These are phyloP conservation scores for Cladosporium sp. DNA, from an alignment of 2,329 filamentous ascomycete species.

Conservation along the genomic window DNA sequence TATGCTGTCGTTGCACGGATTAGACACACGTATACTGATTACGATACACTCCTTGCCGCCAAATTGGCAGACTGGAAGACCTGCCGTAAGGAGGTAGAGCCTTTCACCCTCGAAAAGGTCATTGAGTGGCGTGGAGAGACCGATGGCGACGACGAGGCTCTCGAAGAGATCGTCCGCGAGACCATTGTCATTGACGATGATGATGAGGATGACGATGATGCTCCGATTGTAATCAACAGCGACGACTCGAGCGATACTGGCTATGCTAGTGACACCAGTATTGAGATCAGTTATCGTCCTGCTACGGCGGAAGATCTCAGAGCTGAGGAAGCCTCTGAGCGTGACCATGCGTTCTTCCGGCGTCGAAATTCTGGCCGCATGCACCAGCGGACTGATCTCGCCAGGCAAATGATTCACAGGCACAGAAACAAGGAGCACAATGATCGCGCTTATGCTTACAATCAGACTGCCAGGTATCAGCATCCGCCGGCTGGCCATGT, in stretches of 20 bases:
- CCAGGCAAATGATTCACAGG: slow-evolving; percentile 23
- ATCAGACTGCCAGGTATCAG: background rate
- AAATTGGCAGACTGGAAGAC: slow-evolving; percentile 51
- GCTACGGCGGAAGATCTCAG: slow-evolving; percentile 31
- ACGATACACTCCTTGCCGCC: slow-evolving; percentile 58
- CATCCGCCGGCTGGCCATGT: background rate
- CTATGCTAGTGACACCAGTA: slow-evolving; percentile 31
- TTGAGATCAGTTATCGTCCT: slow-evolving; percentile 33
- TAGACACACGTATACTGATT: slow-evolving; percentile 62
- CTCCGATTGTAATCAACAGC: slow-evolving; percentile 27
- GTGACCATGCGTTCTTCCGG: slow-evolving; percentile 21
- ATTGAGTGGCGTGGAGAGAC: slow-evolving; percentile 64
- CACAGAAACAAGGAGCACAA: slow-evolving; percentile 17
- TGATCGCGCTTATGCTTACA: background rate
- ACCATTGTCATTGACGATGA: slow-evolving; percentile 65
- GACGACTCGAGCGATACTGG: slow-evolving; percentile 29
- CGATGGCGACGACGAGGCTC: slow-evolving; percentile 43
- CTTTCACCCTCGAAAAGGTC: slow-evolving; percentile 56
- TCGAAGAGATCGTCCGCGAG: slow-evolving; percentile 64
- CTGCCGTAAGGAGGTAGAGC: slow-evolving; percentile 57
- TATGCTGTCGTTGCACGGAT: slow-evolving; percentile 63
- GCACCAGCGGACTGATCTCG: slow-evolving; percentile 20
- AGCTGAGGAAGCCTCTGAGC: slow-evolving; percentile 32
- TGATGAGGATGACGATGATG: slow-evolving; percentile 58
- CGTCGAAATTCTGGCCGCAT: background rate